phyloP scores from a whole-genome alignment of 176 grass and related monocot species.

The Oryza rufipogon region DNA sequence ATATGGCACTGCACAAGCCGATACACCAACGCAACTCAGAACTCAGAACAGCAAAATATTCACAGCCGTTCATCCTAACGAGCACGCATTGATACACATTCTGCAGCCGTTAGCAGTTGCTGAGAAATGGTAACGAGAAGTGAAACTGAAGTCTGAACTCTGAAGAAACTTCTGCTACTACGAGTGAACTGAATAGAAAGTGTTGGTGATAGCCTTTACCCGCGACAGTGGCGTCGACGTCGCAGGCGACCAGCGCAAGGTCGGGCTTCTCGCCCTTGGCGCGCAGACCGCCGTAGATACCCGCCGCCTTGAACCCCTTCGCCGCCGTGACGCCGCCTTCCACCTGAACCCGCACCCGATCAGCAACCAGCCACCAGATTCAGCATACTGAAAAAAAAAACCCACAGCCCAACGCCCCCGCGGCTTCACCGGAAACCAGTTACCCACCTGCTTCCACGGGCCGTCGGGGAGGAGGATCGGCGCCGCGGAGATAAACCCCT shows the following conservation, averaged over 20 bases:
- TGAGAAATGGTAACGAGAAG: not conserved
- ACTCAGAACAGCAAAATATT: not conserved
- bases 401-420: constrained; percentile 4
- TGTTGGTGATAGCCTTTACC: constrained; percentile 39
- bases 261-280: constrained; percentile 91
- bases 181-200: not conserved
- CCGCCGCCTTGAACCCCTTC: constrained; percentile 87
- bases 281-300: constrained; percentile 83
- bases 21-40: constrained; percentile 11
- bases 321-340: constrained; percentile 78
- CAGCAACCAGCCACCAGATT: constrained; percentile 30
- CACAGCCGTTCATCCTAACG: not conserved
- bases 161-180: not conserved
- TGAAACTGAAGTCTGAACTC: not conserved
- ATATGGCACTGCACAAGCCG: not conserved
- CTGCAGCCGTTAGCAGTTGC: not conserved
- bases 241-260: constrained; percentile 82
- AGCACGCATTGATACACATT: not conserved
- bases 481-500: constrained; percentile 63
- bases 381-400: constrained; percentile 21
- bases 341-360: constrained; percentile 53
- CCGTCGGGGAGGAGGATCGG: constrained; percentile 91
- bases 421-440: not conserved
- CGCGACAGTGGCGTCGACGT: constrained; percentile 75
- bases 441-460: constrained; percentile 81